phyloP scores from a whole-genome alignment of 441 rosid genomes.

The Eutrema salsugineum region DNA sequence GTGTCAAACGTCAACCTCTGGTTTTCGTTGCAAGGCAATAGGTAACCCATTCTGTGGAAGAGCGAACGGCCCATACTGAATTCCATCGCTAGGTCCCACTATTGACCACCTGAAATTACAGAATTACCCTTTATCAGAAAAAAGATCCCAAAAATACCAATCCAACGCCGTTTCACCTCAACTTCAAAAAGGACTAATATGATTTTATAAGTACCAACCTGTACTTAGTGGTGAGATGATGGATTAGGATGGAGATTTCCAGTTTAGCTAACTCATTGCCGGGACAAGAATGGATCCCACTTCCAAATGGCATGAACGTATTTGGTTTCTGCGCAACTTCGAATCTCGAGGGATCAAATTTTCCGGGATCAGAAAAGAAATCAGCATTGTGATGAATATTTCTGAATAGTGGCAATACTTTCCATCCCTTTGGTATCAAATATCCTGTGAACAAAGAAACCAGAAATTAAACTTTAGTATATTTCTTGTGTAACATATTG shows the following conservation, averaged over 20 bases:
- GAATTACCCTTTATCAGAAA: not conserved
- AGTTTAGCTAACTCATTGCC: slow-evolving; percentile 57
- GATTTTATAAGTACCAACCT: slow-evolving; percentile 27
- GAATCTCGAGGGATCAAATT: slow-evolving; percentile 60
- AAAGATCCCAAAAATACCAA: not conserved
- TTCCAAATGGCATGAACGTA: slow-evolving; percentile 52
- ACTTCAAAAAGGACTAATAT: not conserved
- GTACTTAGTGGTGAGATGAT: slow-evolving; percentile 45
- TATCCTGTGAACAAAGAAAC: slow-evolving; percentile 27
- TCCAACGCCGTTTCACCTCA: not conserved
- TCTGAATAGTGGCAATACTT: slow-evolving; percentile 57
- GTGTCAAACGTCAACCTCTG: not conserved
- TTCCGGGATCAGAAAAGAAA: slow-evolving; percentile 40
- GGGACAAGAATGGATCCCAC: slow-evolving; percentile 46
- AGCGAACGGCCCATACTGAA: slow-evolving; percentile 45
- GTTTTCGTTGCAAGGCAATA: slow-evolving; percentile 28
- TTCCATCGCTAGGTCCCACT: slow-evolving; percentile 29
- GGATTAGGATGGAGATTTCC: slow-evolving; percentile 40
- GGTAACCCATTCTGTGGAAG: slow-evolving; percentile 42
- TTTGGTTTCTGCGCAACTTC: slow-evolving; percentile 38
- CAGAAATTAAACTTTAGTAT: not conserved
- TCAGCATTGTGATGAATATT: slow-evolving; percentile 50
- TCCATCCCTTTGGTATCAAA: slow-evolving; percentile 65
- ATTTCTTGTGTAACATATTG: not conserved
- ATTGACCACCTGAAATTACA: slow-evolving; percentile 40